A percentile compares a stretch with the other conserved stretches of the same genome.
Evolutionary conservation across 1,284 basidiomycete species (phyloP).

Genomic region (Pyrrhoderma noxium): DNA sequence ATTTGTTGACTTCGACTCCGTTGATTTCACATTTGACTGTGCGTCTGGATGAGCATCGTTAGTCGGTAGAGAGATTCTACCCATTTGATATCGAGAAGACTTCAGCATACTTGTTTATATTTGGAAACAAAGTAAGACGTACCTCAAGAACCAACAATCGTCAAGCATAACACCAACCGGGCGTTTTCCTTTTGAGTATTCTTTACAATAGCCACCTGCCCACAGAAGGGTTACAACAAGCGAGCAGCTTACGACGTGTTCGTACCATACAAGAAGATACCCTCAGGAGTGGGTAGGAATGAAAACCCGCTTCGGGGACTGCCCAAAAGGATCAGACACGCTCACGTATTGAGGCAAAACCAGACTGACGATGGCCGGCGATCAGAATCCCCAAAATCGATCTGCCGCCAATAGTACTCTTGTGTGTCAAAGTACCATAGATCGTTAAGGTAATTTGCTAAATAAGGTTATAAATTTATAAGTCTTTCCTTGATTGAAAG

Average conservation of each 20-base stretch:
- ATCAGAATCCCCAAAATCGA: constrained; percentile 68
- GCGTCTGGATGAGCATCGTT: constrained; percentile 20
- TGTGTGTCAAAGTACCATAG: constrained; percentile 86
- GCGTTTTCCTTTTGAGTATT: constrained; percentile 83
- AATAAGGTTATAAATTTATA: constrained; percentile 1
- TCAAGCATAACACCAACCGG: constrained; percentile 84
- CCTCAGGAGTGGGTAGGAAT: constrained; percentile 74
- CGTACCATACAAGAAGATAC: constrained; percentile 75
- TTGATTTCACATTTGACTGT: constrained; percentile 16
- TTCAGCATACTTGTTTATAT: not conserved
- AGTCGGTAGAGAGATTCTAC: constrained; percentile 33
- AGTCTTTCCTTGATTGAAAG: constrained; percentile 5
- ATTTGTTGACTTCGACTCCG: constrained; percentile 30
- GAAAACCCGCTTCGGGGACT: constrained; percentile 86
- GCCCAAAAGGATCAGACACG: not conserved
- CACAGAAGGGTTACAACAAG: not conserved
- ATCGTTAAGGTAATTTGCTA: constrained; percentile 81
- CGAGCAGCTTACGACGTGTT: not conserved
- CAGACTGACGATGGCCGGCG: constrained; percentile 58
- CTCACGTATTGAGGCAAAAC: no score
- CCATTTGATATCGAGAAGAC: not conserved
- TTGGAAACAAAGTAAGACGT: constrained; percentile 18
- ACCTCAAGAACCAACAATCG: constrained; percentile 89
- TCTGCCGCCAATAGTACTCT: constrained; percentile 82
- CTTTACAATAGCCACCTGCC: constrained; percentile 84